Base-by-base conservation (phyloP, 257 asterid genomes). In the Fraxinus excelsior region DNA sequence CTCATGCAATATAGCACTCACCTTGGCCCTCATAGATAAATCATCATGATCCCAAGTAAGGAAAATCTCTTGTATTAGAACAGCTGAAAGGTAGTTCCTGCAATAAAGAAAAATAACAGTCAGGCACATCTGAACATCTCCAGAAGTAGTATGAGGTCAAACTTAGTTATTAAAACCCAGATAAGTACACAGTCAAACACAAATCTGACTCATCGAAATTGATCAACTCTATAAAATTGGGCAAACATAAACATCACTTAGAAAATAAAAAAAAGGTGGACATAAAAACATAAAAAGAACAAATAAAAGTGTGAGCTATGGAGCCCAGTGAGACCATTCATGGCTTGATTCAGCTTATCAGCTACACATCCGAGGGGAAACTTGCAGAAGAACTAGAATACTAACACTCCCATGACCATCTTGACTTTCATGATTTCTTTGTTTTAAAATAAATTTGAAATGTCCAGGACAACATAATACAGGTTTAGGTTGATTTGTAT, bases 31-130 rank as follows among this genome's bases (percentile, higher is more conserved):
- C 98, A 93, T 92, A 18, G 97, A 80, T 76, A 91, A 80, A 87
- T 93, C 99, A 82, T 96, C 99, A 40, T 96, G 99, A 85, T 96
- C 99, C 99, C 97, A 96, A 35, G 99, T 91, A 73, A 96, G 97
- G 86, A 96, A 96, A 82, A 93, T 92, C 89, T 96, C 99, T 93
- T 96, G 99, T 74, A 96, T 91, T 60, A 96, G 94, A 82, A 96
- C 88, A 69, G 99, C 90, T 26, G 99, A 89, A 78, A 96, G 96
- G 85, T 91, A 96, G 83, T 96, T 93, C 91, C 99, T 96, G 93
- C 28, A 74, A 75, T 77, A 23, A 67, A 73, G 64, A 72, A 80
- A 37, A 75, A 80, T 68, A 68, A 31, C 82, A 51, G 44, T 80
- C 78, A 76, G 72, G 62, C 28, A 80, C 51, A 26, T 58, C 42